Percentiles rank a stretch among this genome's conserved stretches.
Evolutionary conservation across 2,329 filamentous ascomycete species (phyloP).

Genomic region (Fusarium subtropicale): DNA sequence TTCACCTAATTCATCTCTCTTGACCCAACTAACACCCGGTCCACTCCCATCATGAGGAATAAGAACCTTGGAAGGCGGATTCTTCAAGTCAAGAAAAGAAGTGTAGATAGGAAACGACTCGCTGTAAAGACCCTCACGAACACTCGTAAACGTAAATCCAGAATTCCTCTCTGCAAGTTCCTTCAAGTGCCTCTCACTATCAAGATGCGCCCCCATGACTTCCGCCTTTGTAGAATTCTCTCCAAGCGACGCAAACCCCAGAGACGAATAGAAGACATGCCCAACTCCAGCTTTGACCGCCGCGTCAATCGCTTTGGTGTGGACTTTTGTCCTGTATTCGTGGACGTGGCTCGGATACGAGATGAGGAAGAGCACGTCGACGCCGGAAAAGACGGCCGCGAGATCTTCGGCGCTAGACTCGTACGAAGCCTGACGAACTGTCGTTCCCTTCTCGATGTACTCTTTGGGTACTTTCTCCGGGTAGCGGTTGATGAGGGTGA

Average conservation of each 20-base stretch:
- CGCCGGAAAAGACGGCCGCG: neutral
- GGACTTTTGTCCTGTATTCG: conserved; percentile 23
- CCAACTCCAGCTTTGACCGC: conserved; percentile 17
- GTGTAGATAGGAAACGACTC: conserved; percentile 40
- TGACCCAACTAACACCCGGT: conserved; percentile 31
- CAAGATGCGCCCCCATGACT: conserved; percentile 36
- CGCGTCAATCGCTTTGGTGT: conserved; percentile 21
- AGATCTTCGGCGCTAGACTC: conserved; percentile 21
- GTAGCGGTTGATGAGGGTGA: conserved; percentile 31
- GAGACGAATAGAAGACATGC: conserved; percentile 37
- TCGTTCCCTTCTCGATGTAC: conserved; percentile 5
- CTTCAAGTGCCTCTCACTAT: conserved; percentile 23
- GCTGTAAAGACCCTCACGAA: conserved; percentile 36
- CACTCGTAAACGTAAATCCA: conserved; percentile 25
- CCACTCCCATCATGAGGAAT: conserved; percentile 32
- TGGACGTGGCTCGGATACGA: conserved; percentile 38
- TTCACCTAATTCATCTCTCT: conserved; percentile 37
- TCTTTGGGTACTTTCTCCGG: conserved; percentile 14
- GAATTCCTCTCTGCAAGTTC: neutral
- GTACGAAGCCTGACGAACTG: conserved; percentile 24
- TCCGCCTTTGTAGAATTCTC: conserved; percentile 10
- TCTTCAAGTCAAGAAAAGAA: conserved; percentile 25
- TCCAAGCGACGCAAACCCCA: conserved; percentile 4
- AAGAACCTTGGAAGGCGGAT: neutral
- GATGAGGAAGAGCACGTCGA: conserved; percentile 28